A percentile compares a stretch with the other conserved stretches of the same genome.
Evolutionary conservation across 305 asterid genomes (phyloP).

Genomic region (Coffea humblotiana): DNA sequence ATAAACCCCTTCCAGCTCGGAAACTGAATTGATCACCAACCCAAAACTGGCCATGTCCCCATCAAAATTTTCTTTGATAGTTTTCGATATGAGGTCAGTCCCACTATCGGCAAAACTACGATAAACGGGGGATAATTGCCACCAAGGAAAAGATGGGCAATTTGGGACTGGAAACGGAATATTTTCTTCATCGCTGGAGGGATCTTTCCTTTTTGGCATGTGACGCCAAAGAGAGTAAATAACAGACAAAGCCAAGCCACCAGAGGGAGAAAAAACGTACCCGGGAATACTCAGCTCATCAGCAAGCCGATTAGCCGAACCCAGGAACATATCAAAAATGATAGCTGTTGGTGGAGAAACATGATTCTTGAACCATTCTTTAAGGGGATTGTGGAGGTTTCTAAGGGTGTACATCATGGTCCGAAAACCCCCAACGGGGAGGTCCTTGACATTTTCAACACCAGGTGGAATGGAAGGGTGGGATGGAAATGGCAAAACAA

Average conservation of each 20-base stretch:
- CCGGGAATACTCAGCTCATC: constrained; percentile 44
- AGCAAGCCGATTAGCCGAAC: constrained; percentile 63
- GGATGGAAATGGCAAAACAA: constrained; percentile 65
- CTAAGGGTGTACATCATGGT: constrained; percentile 46
- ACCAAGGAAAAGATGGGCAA: constrained; percentile 61
- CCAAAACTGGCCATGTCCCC: constrained; percentile 48
- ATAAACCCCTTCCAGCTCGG: constrained; percentile 42
- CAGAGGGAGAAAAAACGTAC: constrained; percentile 66
- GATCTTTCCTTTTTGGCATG: constrained; percentile 33
- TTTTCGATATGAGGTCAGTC: constrained; percentile 44
- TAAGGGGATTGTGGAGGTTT: constrained; percentile 38
- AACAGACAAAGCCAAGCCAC: constrained; percentile 52
- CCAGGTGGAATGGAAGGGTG: constrained; percentile 63
- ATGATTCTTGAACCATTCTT: constrained; percentile 55
- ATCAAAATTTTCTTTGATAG: constrained; percentile 29
- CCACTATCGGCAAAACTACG: constrained; percentile 31
- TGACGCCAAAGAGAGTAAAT: constrained; percentile 49
- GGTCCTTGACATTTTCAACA: constrained; percentile 68
- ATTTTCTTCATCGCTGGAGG: constrained; percentile 27
- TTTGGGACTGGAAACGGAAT: constrained; percentile 41
- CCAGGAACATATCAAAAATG: constrained; percentile 62
- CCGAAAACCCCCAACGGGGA: constrained; percentile 51
- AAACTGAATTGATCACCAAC: constrained; percentile 51
- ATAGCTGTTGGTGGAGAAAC: constrained; percentile 70
- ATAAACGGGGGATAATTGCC: constrained; percentile 67